Base-by-base conservation (phyloP, 108 stramenopile species). In the Skeletonema costatum region DNA sequence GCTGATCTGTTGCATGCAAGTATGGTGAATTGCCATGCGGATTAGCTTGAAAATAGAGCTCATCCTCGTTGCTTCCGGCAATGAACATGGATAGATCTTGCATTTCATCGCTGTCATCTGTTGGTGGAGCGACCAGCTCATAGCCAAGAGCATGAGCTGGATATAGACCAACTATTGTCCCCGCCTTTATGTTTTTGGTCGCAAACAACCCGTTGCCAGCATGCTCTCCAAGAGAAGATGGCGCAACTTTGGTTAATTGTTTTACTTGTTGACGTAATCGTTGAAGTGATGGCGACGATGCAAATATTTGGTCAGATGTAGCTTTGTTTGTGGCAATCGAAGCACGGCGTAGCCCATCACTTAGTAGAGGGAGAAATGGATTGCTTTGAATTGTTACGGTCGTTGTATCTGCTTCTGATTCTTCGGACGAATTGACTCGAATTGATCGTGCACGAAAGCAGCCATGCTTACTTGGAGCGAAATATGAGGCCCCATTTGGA, bases 201-300 rank as follows among this genome's bases (percentile, higher is more conserved):
- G 81, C 84, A 85, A 87, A 87, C 2, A 87, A 42, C 4, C 87
- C 87, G 60, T 36, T 14, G 17, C 87, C 87, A 10, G 87, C 84
- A 33, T 73, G 66, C 12, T 76, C 75, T 32, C 74, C 74, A n/a
- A 75, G 66, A 9, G 75, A 76, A 48, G 75, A 76, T 36, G 31
- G 66, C 5, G 19, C 75, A 32, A 76, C 53, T 30, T 68, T 32
- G 1, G 75, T 76, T 56, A 76, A 60, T 64, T 76, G 66, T 35
- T 68, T 51, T 2, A 76, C 63, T 33, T 76, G 75, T 30, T 68
- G 58, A 12, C 75, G 75, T 67, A 76, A 33, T 60, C 75, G 30
- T 44, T 76, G 75, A 25, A 76, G 59, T 17, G 75, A 68, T 32
- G 75, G 66, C 31, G 75, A 68, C 5, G 75, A 60, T 32, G 19